Base-by-base conservation (phyloP, 2,329 filamentous ascomycete species). In the Fusarium redolens region DNA sequence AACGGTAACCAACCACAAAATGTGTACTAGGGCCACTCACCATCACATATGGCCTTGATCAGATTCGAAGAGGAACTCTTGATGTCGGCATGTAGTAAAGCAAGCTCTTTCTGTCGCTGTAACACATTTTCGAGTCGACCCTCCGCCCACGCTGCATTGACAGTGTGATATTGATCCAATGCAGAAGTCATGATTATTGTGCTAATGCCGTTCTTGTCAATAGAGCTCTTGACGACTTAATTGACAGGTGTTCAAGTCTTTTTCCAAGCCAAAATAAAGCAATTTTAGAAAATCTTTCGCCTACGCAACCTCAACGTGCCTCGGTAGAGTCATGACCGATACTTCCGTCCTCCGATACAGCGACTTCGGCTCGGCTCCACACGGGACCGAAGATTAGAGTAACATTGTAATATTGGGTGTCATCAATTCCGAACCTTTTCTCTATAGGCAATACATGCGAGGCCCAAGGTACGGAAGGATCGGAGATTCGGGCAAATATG, bases 111-210 rank as follows among this genome's bases (percentile, higher is more conserved):
- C 17, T 65, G 61, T 18, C 56, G 56, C 20, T 65, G 61, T 4
- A 65, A 14, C 4, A 65, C 61, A 40, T 65, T 65, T 4, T 61
- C 61, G 3, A 65, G 37, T 2, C 61, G 44, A 1, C 61, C 56
- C 7, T 65, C 61, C 0, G 38, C 25, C 61, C 45, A 65, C 0
- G 61, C 56, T 22, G 45, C 45, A 8, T 14, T 51, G 14, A 61
- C 20, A 10, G 37, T 40, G 17, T 13, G n/a, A 61, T 59, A 59
- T 33, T 44, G 47, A 3, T 61, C 38, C 15, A 45, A 31, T 33
- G 20, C 45, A n/a, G 82, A 44, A 91, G 88, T 74, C 91, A 91
- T n/a, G 90, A 90, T 0, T 25, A 4, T 28, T 5, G n/a, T n/a
- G 25, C 12, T 41, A 3, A 4, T 60, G 4, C 9, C 14, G 4